phyloP scores from a whole-genome alignment of 179 eudicot species.

The Sideroxylon spinosum region DNA sequence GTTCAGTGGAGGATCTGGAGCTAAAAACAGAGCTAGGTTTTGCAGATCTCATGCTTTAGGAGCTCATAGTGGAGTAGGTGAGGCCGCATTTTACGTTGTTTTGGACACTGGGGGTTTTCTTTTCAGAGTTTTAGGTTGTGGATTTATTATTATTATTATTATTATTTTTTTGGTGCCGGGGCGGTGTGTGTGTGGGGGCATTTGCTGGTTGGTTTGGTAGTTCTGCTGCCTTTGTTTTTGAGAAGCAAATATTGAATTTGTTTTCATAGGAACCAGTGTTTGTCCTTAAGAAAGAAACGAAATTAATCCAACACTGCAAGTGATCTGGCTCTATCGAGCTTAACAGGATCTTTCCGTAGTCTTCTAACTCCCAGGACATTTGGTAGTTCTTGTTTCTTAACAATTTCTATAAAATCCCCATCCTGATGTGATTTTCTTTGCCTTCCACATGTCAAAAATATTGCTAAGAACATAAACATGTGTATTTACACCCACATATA shows the following conservation, averaged over 20 bases:
- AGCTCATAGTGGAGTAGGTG: conserved; percentile 16
- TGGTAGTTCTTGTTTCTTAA: background rate
- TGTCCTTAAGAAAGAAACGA: background rate
- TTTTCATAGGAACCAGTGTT: background rate
- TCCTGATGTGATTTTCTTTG: background rate
- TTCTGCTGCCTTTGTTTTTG: background rate
- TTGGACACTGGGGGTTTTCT: background rate
- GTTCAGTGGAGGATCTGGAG: conserved; percentile 7
- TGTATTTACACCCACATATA: background rate
- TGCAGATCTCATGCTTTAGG: conserved; percentile 21
- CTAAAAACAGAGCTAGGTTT: conserved; percentile 3
- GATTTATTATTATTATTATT: background rate
- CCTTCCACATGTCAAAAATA: background rate
- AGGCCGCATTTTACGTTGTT: background rate
- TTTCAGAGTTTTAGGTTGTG: background rate
- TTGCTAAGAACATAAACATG: background rate
- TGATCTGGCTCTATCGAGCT: background rate
- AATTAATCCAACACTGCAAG: background rate
- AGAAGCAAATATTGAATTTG: background rate
- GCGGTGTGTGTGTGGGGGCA: background rate
- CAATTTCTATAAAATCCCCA: background rate
- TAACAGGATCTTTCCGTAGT: background rate
- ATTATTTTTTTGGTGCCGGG: no score
- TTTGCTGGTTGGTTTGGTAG: no score
- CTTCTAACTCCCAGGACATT: background rate